These are phyloP conservation scores for Diaporthe ampelina DNA, from an alignment of 2,329 filamentous ascomycete species.

Conservation along the genomic window DNA sequence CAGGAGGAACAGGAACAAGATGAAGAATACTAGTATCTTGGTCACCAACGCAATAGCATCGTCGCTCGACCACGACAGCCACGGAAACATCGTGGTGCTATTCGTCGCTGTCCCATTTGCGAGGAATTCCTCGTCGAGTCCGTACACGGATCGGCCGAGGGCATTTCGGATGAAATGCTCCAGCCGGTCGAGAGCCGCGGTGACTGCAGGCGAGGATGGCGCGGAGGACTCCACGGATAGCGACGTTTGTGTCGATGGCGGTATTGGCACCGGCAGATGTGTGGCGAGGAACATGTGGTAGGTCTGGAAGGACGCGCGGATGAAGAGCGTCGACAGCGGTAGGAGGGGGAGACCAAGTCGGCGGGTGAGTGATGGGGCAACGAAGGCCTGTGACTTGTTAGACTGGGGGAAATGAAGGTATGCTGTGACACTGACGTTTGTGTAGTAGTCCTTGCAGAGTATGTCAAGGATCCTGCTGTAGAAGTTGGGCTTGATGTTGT, in stretches of 20 bases:
- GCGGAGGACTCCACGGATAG: constrained; percentile 73
- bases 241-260: constrained; percentile 75
- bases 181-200: constrained; percentile 83
- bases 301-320: constrained; percentile 93
- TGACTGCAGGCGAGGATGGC: constrained; percentile 79
- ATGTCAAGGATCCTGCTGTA: constrained; percentile 94
- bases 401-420: not conserved
- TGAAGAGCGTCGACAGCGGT: constrained; percentile 93
- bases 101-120: constrained; percentile 33
- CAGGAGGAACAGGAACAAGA: constrained; percentile 86
- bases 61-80: constrained; percentile 75
- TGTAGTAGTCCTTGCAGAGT: constrained; percentile 97
- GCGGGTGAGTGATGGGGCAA: constrained; percentile 89
- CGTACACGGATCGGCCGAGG: constrained; percentile 80
- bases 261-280: constrained; percentile 81
- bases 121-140: constrained; percentile 59
- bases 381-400: constrained; percentile 76
- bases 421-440: constrained; percentile 73
- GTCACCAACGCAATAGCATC: constrained; percentile 82
- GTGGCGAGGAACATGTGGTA: constrained; percentile 98
- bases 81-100: constrained; percentile 54
- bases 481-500: constrained; percentile 92
- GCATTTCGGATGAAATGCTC: constrained; percentile 84
- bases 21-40: constrained; percentile 89
- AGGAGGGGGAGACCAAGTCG: constrained; percentile 92